These are phyloP conservation scores for Lindgomyces ingoldianus DNA, from an alignment of 495 filamentous ascomycete genomes.

Conservation along the genomic window DNA sequence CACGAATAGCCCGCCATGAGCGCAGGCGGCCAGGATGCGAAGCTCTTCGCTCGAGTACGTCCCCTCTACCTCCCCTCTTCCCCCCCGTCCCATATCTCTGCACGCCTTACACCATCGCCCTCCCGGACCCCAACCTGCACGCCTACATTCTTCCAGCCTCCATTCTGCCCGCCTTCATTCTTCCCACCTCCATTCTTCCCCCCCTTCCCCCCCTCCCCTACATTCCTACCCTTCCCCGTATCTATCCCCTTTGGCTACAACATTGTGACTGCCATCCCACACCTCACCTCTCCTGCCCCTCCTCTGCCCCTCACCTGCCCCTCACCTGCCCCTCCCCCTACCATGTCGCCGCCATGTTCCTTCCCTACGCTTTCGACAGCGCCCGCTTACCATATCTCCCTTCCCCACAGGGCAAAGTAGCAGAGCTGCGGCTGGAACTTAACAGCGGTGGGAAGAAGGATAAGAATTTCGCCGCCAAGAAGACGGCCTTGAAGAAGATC, in stretches of 20 bases:
- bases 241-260: too few relatives aligned
- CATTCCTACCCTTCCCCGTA: background rate
- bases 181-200: background rate
- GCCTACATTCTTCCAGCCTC: background rate
- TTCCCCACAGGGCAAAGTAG: constrained; percentile 88
- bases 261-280: background rate
- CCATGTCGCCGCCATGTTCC: constrained; percentile 33
- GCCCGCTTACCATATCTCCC: constrained; percentile 37
- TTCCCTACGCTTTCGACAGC: constrained; percentile 30
- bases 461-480: constrained; percentile 95
- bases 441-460: constrained; percentile 95
- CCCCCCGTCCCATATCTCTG: constrained; percentile 38
- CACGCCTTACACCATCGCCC: constrained; percentile 36
- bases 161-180: background rate
- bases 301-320: background rate
- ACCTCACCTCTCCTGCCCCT: background rate
- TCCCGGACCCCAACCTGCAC: background rate
- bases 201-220: background rate
- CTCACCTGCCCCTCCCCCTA: constrained; percentile 16
- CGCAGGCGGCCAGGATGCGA: constrained; percentile 88
- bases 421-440: constrained; percentile 92
- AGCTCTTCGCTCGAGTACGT: constrained; percentile 98
- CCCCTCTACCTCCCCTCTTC: constrained; percentile 25
- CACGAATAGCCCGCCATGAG: constrained; percentile 59
- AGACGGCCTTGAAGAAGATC: constrained; percentile 99